A percentile compares a stretch with the other conserved stretches of the same genome.
phyloP scores from a whole-genome alignment of 2,329 filamentous ascomycete genomes.

The Alternaria panax region DNA sequence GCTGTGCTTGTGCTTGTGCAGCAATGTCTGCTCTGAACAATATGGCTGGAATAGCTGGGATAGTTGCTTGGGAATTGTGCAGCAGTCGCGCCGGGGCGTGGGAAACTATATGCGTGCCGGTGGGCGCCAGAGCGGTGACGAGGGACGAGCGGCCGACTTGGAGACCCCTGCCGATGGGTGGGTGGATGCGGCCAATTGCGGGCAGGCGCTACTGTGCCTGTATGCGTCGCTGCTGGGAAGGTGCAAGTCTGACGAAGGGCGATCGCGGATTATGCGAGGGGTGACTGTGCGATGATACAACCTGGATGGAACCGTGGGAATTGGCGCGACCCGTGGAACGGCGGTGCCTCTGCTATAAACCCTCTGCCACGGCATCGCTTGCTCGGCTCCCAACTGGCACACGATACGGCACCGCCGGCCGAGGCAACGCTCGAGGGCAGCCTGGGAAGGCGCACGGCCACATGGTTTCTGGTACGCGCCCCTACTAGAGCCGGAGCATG shows the following conservation, averaged over 20 bases:
- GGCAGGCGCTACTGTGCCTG: conserved; percentile 32
- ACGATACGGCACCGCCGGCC: conserved; percentile 14
- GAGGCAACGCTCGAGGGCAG: conserved; percentile 2
- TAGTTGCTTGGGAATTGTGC: conserved; percentile 11
- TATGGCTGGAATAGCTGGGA: neutral
- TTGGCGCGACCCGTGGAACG: neutral
- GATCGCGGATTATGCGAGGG: conserved; percentile 12
- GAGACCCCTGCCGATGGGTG: conserved; percentile 26
- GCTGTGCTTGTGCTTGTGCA: neutral
- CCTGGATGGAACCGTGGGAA: neutral
- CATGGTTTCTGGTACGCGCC: conserved; percentile 14
- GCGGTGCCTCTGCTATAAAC: neutral
- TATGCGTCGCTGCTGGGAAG: conserved; percentile 30
- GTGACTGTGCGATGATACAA: conserved; percentile 5
- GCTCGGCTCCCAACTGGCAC: no score
- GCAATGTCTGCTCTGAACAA: neutral
- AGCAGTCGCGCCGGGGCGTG: conserved; percentile 23
- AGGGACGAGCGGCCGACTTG: conserved; percentile 24
- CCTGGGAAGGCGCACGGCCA: conserved; percentile 19
- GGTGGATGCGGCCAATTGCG: conserved; percentile 31
- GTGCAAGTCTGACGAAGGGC: conserved; percentile 38
- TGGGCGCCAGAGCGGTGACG: conserved; percentile 35
- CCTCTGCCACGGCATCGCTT: neutral
- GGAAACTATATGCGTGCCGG: conserved; percentile 29
- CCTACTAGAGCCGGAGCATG: conserved; percentile 14